These are phyloP conservation scores for Punica granatum DNA, from an alignment of 345 rosid species.

Conservation along the genomic window DNA sequence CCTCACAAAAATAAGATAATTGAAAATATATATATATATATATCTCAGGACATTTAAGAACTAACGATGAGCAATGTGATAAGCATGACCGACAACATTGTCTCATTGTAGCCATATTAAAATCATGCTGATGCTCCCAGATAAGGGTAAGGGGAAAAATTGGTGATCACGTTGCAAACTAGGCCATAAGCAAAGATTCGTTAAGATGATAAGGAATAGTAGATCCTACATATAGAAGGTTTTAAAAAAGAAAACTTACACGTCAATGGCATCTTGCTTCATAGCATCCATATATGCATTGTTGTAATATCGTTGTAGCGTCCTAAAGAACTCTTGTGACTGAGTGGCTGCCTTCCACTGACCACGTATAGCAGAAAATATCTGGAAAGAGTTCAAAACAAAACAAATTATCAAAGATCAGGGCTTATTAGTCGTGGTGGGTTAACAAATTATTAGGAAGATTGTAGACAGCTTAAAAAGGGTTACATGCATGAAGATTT, in stretches of 20 bases:
- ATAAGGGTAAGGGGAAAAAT: background rate
- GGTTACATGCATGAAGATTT: no score
- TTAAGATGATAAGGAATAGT: background rate
- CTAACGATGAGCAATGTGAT: background rate
- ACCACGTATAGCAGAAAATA: constrained; percentile 88
- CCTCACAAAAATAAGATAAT: background rate
- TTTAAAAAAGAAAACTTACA: constrained; percentile 39
- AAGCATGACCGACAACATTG: background rate
- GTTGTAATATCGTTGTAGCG: constrained; percentile 90
- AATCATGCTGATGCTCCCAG: background rate
- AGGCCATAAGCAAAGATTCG: background rate
- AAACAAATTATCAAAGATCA: background rate
- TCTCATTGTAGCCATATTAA: background rate
- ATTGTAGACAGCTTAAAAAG: no score
- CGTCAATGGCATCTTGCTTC: constrained; percentile 87
- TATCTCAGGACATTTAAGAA: no score
- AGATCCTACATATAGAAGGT: background rate
- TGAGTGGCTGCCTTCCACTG: constrained; percentile 99
- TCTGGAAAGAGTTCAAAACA: constrained; percentile 32
- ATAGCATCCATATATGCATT: constrained; percentile 94
- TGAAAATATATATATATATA: background rate
- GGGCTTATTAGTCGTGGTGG: no score
- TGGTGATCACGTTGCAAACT: background rate
- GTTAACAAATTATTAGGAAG: no score
- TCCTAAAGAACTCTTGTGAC: constrained; percentile 97